Evolutionary conservation across 768 basidiomycete genomes (phyloP).

Genomic region (Inosperma sp.): DNA sequence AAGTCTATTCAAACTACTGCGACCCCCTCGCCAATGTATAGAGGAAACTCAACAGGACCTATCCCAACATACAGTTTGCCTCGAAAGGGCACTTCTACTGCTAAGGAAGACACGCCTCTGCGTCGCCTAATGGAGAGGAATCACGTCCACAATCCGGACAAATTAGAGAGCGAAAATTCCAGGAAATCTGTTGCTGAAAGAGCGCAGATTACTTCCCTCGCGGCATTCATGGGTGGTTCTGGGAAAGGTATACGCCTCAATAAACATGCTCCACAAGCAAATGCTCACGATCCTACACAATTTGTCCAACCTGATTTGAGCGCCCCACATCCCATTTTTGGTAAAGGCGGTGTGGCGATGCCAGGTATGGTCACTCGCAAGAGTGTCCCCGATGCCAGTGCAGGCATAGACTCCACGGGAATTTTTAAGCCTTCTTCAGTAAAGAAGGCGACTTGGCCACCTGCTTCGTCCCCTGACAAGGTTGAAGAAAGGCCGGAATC

Average conservation of each 20-base stretch:
- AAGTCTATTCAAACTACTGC: background rate
- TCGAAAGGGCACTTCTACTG: background rate
- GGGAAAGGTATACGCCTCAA: slow-evolving; percentile 72
- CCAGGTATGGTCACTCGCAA: slow-evolving; percentile 53
- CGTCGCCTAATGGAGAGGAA: slow-evolving; percentile 25
- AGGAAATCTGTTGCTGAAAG: slow-evolving; percentile 26
- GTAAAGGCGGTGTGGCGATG: slow-evolving; percentile 70
- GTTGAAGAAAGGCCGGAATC: slow-evolving; percentile 35
- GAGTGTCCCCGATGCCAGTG: slow-evolving; percentile 7
- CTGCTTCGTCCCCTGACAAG: slow-evolving; percentile 28
- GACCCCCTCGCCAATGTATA: background rate
- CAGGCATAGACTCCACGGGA: slow-evolving; percentile 14
- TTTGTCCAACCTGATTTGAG: slow-evolving; percentile 59
- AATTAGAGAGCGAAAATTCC: slow-evolving; percentile 12
- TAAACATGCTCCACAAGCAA: slow-evolving; percentile 65
- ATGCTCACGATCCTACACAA: slow-evolving; percentile 59
- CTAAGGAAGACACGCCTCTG: slow-evolving; percentile 16
- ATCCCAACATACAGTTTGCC: slow-evolving; percentile 6
- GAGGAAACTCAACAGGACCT: background rate
- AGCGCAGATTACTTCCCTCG: slow-evolving; percentile 61
- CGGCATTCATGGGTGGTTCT: slow-evolving; percentile 76
- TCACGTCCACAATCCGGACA: slow-evolving; percentile 22
- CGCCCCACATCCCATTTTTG: slow-evolving; percentile 71
- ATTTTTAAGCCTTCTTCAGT: slow-evolving; percentile 17
- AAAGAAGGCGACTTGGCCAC: slow-evolving; percentile 23